Conservation (phyloP, 495 filamentous ascomycete species). For the Rostrohypoxylon terebratum region DNA sequence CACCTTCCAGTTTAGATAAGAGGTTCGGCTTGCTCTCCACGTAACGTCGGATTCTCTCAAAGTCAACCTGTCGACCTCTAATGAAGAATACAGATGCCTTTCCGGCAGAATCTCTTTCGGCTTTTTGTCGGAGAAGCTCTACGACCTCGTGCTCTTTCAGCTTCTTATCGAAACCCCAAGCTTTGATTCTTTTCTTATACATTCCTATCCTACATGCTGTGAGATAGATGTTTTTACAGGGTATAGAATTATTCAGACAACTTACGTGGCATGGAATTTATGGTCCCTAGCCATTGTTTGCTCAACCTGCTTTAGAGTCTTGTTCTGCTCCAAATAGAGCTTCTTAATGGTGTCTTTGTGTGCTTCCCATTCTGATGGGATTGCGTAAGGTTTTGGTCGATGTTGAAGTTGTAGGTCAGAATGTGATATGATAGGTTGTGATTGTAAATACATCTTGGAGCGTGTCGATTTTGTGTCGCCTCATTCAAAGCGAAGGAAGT, state of each 20-base stretch:
- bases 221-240: conserved; percentile 1
- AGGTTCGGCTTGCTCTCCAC: conserved; percentile 43
- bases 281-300: conserved; percentile 51
- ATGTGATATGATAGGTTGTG: neutral
- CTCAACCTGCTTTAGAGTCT: conserved; percentile 52
- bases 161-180: conserved; percentile 55
- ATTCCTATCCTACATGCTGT: conserved; percentile 45
- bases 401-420: neutral
- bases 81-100: conserved; percentile 46
- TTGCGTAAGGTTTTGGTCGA: conserved; percentile 11
- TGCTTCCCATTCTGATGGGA: conserved; percentile 18
- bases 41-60: conserved; percentile 48
- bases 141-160: conserved; percentile 51
- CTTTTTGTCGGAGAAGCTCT: conserved; percentile 45
- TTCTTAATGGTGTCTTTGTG: conserved; percentile 43
- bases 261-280: conserved; percentile 53
- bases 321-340: conserved; percentile 52
- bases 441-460: conserved; percentile 3
- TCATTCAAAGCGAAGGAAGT: neutral
- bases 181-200: conserved; percentile 54
- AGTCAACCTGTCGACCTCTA: conserved; percentile 47
- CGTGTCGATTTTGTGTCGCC: neutral
- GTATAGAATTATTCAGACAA: neutral
- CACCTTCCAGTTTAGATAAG: neutral
- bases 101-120: conserved; percentile 46